Base-by-base conservation (phyloP, 2,329 filamentous ascomycete species). In the Fusarium sulawesiense region DNA sequence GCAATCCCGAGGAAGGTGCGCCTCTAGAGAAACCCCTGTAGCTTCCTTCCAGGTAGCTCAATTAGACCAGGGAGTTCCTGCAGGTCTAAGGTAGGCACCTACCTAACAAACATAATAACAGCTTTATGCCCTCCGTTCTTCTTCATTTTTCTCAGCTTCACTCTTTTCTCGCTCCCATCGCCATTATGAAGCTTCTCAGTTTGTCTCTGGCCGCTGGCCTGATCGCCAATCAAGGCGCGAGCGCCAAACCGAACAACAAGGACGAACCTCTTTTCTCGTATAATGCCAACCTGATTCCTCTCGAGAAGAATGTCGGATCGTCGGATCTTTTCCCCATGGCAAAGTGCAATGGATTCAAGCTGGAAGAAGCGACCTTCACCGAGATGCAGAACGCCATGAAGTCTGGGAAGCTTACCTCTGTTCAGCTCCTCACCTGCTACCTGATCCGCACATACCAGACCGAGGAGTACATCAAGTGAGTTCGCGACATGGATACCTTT, bases 351-450 rank as follows among this genome's bases (percentile, higher is more conserved):
- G 85, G 84, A 12, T 84, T 92, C 70, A 80, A 82, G 49, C 81
- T 93, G 18, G 89, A 92, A 77, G 91, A 93, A 76, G 89, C 89
- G 18, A 90, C 87, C 9, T 91, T 93, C 66, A 89, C 92, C 67
- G 80, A 91, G 64, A 85, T 94, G 73, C 90, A 92, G 73, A 74
- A 78, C 7, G 85, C 85, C 30, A 83, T 93, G 83, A 71, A 71
- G 9, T 77, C 78, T n/a, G 86, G 87, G 7, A 80, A 75, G 13
- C 78, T 92, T 62, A 90, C 86, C 1, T 86, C 85, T 20, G 83
- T 86, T 25, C 82, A 91, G 65, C 80, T 92, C 23, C 81, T 87
- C 11, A 74, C 79, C n/a, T 92, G 90, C 79, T 92, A 92, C 77
- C 74, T 91, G 40, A 80, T 85, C 59, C 82, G 91, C 37, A 84